Evolutionary conservation across 2,329 filamentous ascomycete species (phyloP).

Genomic region (Paramyrothecium roridum): DNA sequence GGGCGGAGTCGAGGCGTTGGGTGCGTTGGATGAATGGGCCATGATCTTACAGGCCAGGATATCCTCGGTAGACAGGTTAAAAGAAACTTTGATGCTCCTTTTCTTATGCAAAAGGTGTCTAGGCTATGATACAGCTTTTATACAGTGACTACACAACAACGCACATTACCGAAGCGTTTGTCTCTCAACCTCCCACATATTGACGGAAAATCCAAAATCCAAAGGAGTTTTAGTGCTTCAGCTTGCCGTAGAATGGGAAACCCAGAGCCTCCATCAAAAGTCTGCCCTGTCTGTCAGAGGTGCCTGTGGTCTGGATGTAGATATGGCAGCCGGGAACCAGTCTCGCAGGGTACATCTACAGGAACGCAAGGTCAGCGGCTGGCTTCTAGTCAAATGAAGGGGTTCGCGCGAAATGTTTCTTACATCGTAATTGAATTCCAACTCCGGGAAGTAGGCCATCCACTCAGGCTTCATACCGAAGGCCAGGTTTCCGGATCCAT

Average conservation of each 20-base stretch:
- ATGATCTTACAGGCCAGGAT: not conserved
- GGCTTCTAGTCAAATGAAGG: not conserved
- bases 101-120: not conserved
- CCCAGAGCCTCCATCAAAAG: constrained; percentile 54
- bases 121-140: constrained; percentile 29
- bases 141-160: constrained; percentile 18
- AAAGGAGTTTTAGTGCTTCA: constrained; percentile 33
- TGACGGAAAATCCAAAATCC: constrained; percentile 1
- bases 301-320: constrained; percentile 79
- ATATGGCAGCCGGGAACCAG: constrained; percentile 87
- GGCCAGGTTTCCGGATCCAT: constrained; percentile 81
- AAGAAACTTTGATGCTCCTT: not conserved
- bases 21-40: too few relatives aligned
- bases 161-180: not conserved
- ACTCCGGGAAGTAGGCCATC: constrained; percentile 84
- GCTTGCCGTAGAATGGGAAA: constrained; percentile 75
- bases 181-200: not conserved
- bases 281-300: constrained; percentile 79
- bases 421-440: constrained; percentile 93
- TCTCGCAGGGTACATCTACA: constrained; percentile 56
- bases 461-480: constrained; percentile 76
- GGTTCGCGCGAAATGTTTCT: constrained; percentile 13
- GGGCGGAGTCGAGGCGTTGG: constrained; percentile 31
- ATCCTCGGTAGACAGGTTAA: not conserved
- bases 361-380: constrained; percentile 7